Evolutionary conservation across 805 yeast genomes (phyloP).

Genomic region (Monosporozyma solicola): DNA sequence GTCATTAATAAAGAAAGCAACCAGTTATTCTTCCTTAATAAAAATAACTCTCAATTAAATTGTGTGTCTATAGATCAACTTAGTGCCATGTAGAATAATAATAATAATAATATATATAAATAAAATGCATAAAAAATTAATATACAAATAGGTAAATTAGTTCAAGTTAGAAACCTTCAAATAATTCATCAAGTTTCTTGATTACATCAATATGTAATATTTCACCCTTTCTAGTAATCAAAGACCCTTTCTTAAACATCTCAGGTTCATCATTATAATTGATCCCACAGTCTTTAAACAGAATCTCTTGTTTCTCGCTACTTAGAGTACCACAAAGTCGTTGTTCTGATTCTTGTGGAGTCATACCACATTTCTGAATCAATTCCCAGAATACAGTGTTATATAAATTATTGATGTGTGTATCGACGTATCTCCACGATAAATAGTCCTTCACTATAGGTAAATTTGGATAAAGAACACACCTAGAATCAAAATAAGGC

Average conservation of each 20-base stretch:
- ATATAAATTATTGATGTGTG: conserved; percentile 89
- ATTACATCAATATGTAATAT: conserved; percentile 34
- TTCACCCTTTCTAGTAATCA: conserved; percentile 47
- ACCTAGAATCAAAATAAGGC: conserved; percentile 89
- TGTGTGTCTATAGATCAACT: background rate
- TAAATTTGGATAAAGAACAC: conserved; percentile 70
- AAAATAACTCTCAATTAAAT: conserved; percentile 5
- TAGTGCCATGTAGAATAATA: background rate
- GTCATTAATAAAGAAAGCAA: background rate
- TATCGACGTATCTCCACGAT: conserved; percentile 93
- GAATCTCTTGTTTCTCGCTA: conserved; percentile 79
- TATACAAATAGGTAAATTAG: background rate
- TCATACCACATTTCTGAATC: conserved; percentile 57
- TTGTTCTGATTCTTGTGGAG: conserved; percentile 75
- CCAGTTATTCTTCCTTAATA: conserved; percentile 8
- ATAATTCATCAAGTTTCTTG: conserved; percentile 31
- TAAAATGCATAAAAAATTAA: background rate
- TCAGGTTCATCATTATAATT: conserved; percentile 90
- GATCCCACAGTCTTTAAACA: conserved; percentile 67
- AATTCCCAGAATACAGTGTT: conserved; percentile 90
- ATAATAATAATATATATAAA: background rate
- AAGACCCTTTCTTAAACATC: conserved; percentile 71
- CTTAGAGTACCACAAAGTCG: conserved; percentile 68
- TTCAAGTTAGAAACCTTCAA: conserved; percentile 20
- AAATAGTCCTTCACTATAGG: conserved; percentile 66